Evolutionary conservation across 2,329 filamentous ascomycete species (phyloP).

Genomic region (Ascochyta fabae): DNA sequence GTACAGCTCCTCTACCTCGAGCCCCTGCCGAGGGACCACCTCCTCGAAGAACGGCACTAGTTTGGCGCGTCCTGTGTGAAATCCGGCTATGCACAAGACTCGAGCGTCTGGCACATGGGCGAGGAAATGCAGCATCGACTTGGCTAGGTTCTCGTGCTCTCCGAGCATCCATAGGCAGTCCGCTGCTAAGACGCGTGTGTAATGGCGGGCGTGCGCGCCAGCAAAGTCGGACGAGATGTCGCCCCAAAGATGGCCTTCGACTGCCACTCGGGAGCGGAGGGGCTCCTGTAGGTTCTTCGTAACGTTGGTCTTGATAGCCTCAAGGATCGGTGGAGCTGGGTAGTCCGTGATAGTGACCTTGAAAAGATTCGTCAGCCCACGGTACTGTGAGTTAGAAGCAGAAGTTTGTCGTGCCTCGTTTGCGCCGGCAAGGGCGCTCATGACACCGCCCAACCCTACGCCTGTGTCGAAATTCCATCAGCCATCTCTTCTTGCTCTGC

Average conservation of each 20-base stretch:
- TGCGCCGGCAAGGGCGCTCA: slow-evolving; percentile 54
- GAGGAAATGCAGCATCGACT: slow-evolving; percentile 69
- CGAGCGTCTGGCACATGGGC: slow-evolving; percentile 53
- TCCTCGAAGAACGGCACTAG: slow-evolving; percentile 70
- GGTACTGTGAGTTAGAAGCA: not conserved
- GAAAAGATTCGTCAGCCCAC: not conserved
- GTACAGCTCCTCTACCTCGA: slow-evolving; percentile 70
- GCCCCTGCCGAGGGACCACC: slow-evolving; percentile 53
- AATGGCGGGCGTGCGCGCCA: slow-evolving; percentile 49
- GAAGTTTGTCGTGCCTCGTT: slow-evolving; percentile 44
- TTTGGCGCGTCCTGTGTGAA: slow-evolving; percentile 73
- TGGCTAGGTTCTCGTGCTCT: slow-evolving; percentile 71
- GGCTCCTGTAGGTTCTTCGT: slow-evolving; percentile 55
- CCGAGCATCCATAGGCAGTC: slow-evolving; percentile 79
- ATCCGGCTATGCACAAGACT: slow-evolving; percentile 71
- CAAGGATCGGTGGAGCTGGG: slow-evolving; percentile 65
- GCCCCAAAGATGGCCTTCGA: slow-evolving; percentile 72
- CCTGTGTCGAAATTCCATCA: slow-evolving; percentile 41
- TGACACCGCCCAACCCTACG: slow-evolving; percentile 57
- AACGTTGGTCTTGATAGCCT: slow-evolving; percentile 66
- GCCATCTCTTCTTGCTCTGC: slow-evolving; percentile 23
- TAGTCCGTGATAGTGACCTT: slow-evolving; percentile 71
- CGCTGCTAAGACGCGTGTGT: slow-evolving; percentile 70
- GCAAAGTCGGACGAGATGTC: slow-evolving; percentile 55
- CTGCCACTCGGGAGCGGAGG: slow-evolving; percentile 49